Conservation (phyloP, 1,139 yeast species). For the Sugiyamaella xylanicola region DNA sequence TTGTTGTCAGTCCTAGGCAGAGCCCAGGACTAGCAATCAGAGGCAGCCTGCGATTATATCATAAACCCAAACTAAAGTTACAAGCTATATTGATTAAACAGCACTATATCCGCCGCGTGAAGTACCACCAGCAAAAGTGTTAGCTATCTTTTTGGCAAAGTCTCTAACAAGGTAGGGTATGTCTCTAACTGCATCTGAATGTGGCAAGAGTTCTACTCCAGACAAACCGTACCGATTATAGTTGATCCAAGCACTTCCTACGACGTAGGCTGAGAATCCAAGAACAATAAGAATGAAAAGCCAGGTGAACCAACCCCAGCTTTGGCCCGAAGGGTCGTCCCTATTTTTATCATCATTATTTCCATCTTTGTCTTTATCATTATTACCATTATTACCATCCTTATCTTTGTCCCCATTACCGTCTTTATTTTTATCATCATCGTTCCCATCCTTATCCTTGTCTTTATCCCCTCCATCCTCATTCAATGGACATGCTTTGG, state of each 20-base stretch:
- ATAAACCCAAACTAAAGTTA: not conserved
- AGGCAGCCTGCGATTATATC: not conserved
- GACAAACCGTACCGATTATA: slow-evolving; percentile 43
- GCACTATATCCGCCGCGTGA: slow-evolving; percentile 90
- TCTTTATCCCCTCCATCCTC: slow-evolving; percentile 29
- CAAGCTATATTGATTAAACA: slow-evolving; percentile 47
- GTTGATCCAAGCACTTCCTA: slow-evolving; percentile 80
- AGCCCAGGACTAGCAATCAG: slow-evolving; percentile 2
- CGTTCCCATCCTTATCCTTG: slow-evolving; percentile 12
- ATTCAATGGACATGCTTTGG: slow-evolving; percentile 47
- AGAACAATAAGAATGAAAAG: slow-evolving; percentile 56
- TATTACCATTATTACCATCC: slow-evolving; percentile 14
- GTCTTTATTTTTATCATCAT: slow-evolving; percentile 15
- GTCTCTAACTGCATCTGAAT: slow-evolving; percentile 61
- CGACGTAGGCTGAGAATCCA: slow-evolving; percentile 67
- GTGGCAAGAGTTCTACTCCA: slow-evolving; percentile 49
- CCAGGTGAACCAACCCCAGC: slow-evolving; percentile 45
- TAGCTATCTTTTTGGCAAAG: slow-evolving; percentile 67
- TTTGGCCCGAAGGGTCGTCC: slow-evolving; percentile 22
- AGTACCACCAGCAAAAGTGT: slow-evolving; percentile 75
- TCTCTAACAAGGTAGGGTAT: slow-evolving; percentile 79
- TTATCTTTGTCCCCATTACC: slow-evolving; percentile 27
- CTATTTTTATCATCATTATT: slow-evolving; percentile 22
- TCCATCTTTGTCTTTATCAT: slow-evolving; percentile 17
- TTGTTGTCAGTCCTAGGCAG: not conserved